These are phyloP conservation scores for Camelina neglecta DNA, from an alignment of 345 rosid species.

Conservation along the genomic window DNA sequence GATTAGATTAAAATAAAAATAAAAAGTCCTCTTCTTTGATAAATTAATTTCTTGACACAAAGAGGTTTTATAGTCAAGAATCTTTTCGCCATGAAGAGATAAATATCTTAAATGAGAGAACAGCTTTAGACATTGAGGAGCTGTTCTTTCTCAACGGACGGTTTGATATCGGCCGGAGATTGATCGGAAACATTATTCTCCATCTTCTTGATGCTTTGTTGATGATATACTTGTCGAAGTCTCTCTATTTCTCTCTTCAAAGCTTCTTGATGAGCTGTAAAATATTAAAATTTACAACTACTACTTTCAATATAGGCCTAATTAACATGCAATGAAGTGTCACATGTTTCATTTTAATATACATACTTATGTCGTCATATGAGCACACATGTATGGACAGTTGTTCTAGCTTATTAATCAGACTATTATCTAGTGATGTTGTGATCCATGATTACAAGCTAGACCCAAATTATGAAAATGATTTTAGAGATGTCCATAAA, in stretches of 20 bases:
- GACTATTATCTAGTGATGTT: not conserved
- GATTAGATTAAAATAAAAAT: constrained; percentile 33
- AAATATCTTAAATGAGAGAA: constrained; percentile 22
- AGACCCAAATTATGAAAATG: constrained; percentile 2
- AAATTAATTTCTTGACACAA: constrained; percentile 40
- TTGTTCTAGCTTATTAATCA: constrained; percentile 36
- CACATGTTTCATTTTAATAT: constrained; percentile 16
- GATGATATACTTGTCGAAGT: constrained; percentile 74
- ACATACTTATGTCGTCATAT: constrained; percentile 13
- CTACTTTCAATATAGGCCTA: not conserved
- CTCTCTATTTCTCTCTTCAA: constrained; percentile 93
- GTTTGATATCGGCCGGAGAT: constrained; percentile 45
- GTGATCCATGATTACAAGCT: constrained; percentile 28
- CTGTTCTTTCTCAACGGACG: constrained; percentile 44
- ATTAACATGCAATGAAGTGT: not conserved
- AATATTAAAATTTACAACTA: not conserved
- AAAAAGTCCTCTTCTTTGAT: constrained; percentile 25
- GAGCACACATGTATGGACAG: constrained; percentile 40
- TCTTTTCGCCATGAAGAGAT: constrained; percentile 21
- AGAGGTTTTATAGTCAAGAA: constrained; percentile 41
- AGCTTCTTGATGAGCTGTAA: constrained; percentile 88
- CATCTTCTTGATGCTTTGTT: constrained; percentile 64
- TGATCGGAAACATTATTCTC: constrained; percentile 43
- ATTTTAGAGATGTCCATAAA: constrained; percentile 2
- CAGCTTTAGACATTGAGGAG: constrained; percentile 42